A percentile compares a stretch with the other conserved stretches of the same genome.
phyloP scores from a whole-genome alignment of 106 monocot genomes.

The Narthecium ossifragum region DNA sequence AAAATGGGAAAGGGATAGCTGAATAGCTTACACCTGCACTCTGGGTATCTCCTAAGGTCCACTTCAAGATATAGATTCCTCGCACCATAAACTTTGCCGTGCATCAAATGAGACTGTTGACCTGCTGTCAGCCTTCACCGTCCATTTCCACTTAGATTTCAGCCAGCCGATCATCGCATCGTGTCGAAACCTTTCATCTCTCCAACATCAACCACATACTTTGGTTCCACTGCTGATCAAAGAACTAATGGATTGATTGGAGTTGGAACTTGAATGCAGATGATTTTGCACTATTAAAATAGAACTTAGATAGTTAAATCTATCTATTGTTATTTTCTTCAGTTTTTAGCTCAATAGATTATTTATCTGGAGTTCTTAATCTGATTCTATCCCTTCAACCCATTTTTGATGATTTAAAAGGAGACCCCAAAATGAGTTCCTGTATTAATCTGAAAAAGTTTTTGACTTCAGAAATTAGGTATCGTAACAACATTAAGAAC shows the following conservation, averaged over 20 bases:
- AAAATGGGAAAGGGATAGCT: neutral
- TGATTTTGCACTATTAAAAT: too few relatives aligned
- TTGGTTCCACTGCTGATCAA: neutral
- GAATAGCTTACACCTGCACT: slow-evolving; percentile 1
- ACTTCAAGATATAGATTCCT: neutral
- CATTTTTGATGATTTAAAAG: neutral
- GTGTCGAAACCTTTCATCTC: neutral
- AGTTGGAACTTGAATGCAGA: too few relatives aligned
- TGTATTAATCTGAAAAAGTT: neutral
- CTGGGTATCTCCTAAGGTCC: neutral
- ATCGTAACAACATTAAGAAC: too few relatives aligned
- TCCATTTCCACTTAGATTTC: neutral
- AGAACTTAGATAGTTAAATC: too few relatives aligned
- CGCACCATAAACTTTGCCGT: neutral
- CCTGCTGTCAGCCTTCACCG: neutral
- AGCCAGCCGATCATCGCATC: neutral
- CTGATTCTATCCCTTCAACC: neutral
- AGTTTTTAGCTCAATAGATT: too few relatives aligned
- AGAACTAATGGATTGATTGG: neutral
- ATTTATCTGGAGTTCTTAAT: too few relatives aligned
- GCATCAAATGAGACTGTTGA: neutral
- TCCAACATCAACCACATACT: neutral
- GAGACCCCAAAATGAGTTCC: neutral
- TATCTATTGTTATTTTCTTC: too few relatives aligned
- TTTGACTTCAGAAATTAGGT: neutral